phyloP scores from a whole-genome alignment of 768 basidiomycete genomes.

The Coprinopsis cinerea region DNA sequence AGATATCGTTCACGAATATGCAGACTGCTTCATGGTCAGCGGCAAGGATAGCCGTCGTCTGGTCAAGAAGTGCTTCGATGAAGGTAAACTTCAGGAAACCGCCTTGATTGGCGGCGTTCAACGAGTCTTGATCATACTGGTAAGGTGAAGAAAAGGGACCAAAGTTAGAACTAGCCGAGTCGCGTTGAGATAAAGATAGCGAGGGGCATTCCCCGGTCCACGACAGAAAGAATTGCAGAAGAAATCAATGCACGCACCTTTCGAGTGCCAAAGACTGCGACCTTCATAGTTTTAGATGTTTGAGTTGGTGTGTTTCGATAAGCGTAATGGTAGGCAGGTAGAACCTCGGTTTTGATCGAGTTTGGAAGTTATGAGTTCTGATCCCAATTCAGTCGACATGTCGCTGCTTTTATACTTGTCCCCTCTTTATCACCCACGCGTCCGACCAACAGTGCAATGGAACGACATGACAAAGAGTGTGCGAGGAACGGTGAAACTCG shows the following conservation, averaged over 20 bases:
- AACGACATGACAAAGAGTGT: no score
- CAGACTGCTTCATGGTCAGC: slow-evolving; percentile 34
- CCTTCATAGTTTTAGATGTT: slow-evolving; percentile 28
- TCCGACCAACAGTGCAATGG: no score
- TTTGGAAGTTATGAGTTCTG: no score
- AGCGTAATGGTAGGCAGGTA: no score
- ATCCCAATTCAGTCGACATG: no score
- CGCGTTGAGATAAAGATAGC: no score
- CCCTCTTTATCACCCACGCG: no score
- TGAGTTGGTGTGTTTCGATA: background rate
- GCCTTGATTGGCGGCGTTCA: slow-evolving; percentile 22
- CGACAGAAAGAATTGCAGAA: background rate
- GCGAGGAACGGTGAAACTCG: no score
- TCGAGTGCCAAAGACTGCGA: slow-evolving; percentile 36
- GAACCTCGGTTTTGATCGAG: no score
- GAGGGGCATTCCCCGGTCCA: background rate
- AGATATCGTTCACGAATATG: slow-evolving; percentile 39
- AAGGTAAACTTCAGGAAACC: slow-evolving; percentile 29
- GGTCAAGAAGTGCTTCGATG: slow-evolving; percentile 32
- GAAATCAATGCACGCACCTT: slow-evolving; percentile 20
- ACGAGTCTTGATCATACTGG: slow-evolving; percentile 33
- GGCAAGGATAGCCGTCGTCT: slow-evolving; percentile 29
- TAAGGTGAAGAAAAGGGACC: background rate
- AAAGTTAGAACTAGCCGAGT: no score
- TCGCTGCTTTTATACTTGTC: no score